phyloP scores from a whole-genome alignment of 2,329 filamentous ascomycete genomes.

The Polychaeton citri region DNA sequence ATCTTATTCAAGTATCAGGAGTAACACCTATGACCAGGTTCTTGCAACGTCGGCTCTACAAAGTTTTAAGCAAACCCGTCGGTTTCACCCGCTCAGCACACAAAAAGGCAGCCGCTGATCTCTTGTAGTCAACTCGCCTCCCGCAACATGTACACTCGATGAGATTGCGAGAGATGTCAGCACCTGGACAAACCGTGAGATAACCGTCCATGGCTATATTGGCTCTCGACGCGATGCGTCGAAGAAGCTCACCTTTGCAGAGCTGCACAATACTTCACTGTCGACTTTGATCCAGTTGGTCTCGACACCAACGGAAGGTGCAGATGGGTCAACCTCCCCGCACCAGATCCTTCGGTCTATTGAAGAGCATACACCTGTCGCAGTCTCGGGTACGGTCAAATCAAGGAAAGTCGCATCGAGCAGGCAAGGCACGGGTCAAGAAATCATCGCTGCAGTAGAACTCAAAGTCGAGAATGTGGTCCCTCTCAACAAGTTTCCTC shows the following conservation, averaged over 20 bases:
- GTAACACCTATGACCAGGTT: not conserved
- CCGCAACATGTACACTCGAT: constrained; percentile 26
- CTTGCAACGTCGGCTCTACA: not conserved
- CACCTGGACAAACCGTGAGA: constrained; percentile 20
- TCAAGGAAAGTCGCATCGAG: constrained; percentile 18
- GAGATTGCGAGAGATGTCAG: constrained; percentile 14
- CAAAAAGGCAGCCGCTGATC: not conserved
- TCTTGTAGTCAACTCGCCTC: constrained; percentile 27
- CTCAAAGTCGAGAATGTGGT: constrained; percentile 49
- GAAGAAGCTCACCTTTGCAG: constrained; percentile 58
- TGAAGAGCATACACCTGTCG: constrained; percentile 38
- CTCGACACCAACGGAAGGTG: constrained; percentile 13
- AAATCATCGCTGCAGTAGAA: constrained; percentile 34
- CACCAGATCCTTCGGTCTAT: constrained; percentile 13
- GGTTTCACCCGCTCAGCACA: not conserved
- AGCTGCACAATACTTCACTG: constrained; percentile 33
- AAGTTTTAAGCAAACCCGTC: not conserved
- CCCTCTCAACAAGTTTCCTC: constrained; percentile 59
- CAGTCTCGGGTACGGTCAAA: constrained; percentile 37
- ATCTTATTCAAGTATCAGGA: not conserved
- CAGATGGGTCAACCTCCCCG: constrained; percentile 13
- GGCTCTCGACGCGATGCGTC: constrained; percentile 54
- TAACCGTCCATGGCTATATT: constrained; percentile 59
- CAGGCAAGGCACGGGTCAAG: constrained; percentile 1
- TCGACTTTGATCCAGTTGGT: constrained; percentile 26